Evolutionary conservation across 1,284 basidiomycete genomes (phyloP).

Genomic region (Vanrija sp.): DNA sequence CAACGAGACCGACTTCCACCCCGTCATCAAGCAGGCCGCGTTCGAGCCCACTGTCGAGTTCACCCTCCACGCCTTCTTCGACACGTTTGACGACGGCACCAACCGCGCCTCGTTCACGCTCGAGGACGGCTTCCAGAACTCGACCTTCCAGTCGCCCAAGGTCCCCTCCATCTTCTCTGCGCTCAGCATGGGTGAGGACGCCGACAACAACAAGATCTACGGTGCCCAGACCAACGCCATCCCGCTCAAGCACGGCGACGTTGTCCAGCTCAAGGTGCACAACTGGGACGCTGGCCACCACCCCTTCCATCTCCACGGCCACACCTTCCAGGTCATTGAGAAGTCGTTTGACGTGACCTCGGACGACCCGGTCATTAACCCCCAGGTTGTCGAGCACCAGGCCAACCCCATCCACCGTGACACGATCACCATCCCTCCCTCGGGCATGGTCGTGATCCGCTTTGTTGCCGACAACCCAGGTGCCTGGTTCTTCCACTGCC

Average conservation of each 20-base stretch:
- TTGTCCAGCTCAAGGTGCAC: conserved; percentile 73
- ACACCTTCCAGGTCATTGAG: conserved; percentile 73
- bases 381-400: conserved; percentile 68
- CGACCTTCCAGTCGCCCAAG: conserved; percentile 51
- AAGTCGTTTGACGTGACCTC: conserved; percentile 71
- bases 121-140: conserved; percentile 20
- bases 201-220: conserved; percentile 66
- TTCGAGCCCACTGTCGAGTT: conserved; percentile 43
- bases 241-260: conserved; percentile 67
- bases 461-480: conserved; percentile 55
- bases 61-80: conserved; percentile 50
- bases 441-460: conserved; percentile 49
- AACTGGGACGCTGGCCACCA: conserved; percentile 62
- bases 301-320: conserved; percentile 55
- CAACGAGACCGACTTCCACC: conserved; percentile 50
- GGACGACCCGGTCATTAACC: conserved; percentile 71
- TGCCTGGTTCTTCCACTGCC: conserved; percentile 53
- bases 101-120: conserved; percentile 51
- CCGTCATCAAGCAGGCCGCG: conserved; percentile 39
- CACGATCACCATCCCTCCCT: conserved; percentile 50
- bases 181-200: conserved; percentile 68
- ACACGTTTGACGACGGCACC: conserved; percentile 50
- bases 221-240: conserved; percentile 66
- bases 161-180: conserved; percentile 73
- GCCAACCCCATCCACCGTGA: conserved; percentile 82